phyloP scores from a whole-genome alignment of 1,284 basidiomycete genomes.

The Ceratobasidium sp. region DNA sequence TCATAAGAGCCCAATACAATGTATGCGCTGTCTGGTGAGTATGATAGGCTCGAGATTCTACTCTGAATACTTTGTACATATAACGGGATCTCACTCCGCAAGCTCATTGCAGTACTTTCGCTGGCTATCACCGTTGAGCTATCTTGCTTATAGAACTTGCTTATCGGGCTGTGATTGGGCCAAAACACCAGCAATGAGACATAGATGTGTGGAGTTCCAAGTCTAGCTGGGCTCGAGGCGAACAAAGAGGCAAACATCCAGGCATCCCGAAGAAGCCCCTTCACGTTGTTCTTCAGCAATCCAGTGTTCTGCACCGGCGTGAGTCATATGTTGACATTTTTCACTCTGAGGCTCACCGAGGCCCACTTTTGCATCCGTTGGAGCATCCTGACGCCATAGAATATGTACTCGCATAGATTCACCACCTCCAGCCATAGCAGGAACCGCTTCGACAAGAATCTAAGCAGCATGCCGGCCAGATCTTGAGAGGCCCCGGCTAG shows the following conservation, averaged over 20 bases:
- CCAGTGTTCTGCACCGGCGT: background rate
- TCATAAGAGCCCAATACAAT: conserved; percentile 8
- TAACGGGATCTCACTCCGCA: background rate
- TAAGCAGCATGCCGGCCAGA: background rate
- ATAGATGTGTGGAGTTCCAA: conserved; percentile 12
- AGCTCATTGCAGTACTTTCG: background rate
- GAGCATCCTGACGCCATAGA: background rate
- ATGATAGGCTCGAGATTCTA: background rate
- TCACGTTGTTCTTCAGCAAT: background rate
- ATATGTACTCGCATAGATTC: background rate
- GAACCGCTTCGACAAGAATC: background rate
- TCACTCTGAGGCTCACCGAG: background rate
- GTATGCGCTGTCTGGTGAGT: conserved; percentile 28
- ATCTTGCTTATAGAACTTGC: background rate
- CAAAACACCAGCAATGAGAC: background rate
- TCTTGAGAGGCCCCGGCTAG: background rate
- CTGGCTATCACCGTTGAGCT: background rate
- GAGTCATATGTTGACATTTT: background rate
- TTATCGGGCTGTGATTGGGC: background rate
- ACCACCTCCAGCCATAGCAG: conserved; percentile 25
- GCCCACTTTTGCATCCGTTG: background rate
- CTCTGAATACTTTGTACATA: background rate
- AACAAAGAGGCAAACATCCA: conserved; percentile 1
- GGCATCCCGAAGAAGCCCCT: background rate
- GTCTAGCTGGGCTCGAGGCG: background rate